These are phyloP conservation scores for Candida manassasensis DNA, from an alignment of 805 yeast species.

Conservation along the genomic window DNA sequence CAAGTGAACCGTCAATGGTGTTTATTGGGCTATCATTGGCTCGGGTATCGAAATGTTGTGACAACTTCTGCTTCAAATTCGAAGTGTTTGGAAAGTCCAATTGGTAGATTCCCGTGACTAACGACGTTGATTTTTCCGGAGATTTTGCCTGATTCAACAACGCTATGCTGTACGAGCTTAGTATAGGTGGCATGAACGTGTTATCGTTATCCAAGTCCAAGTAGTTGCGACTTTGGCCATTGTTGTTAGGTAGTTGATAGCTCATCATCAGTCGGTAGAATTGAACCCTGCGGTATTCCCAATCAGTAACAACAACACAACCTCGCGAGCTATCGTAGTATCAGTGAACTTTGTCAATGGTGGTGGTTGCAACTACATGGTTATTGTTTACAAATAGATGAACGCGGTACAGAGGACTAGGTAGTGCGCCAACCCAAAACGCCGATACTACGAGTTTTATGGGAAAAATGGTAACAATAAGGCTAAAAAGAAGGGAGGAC, in stretches of 20 bases:
- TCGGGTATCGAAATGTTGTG: slow-evolving; percentile 25
- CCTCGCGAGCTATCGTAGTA: too few relatives aligned
- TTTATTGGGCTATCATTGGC: not conserved
- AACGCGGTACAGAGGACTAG: too few relatives aligned
- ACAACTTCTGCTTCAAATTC: slow-evolving; percentile 24
- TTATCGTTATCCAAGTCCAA: slow-evolving; percentile 39
- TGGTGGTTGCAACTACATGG: too few relatives aligned
- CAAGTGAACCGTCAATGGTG: not conserved
- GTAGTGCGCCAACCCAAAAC: too few relatives aligned
- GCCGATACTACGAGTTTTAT: too few relatives aligned
- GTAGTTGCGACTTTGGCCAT: slow-evolving; percentile 10
- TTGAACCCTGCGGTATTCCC: too few relatives aligned
- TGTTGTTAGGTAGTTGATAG: not conserved
- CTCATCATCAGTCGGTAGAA: too few relatives aligned
- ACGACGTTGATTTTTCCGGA: slow-evolving; percentile 1
- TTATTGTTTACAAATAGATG: too few relatives aligned
- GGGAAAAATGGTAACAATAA: too few relatives aligned
- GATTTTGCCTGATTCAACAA: slow-evolving; percentile 35
- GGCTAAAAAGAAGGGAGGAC: too few relatives aligned
- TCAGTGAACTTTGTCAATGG: too few relatives aligned
- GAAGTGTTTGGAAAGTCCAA: slow-evolving; percentile 26
- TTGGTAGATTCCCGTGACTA: slow-evolving; percentile 27
- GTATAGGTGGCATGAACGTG: slow-evolving; percentile 54
- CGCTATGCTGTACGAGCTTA: slow-evolving; percentile 55
- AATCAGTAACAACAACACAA: too few relatives aligned